Evolutionary conservation across 805 yeast genomes (phyloP).

Genomic region (Osmozyma mogii): DNA sequence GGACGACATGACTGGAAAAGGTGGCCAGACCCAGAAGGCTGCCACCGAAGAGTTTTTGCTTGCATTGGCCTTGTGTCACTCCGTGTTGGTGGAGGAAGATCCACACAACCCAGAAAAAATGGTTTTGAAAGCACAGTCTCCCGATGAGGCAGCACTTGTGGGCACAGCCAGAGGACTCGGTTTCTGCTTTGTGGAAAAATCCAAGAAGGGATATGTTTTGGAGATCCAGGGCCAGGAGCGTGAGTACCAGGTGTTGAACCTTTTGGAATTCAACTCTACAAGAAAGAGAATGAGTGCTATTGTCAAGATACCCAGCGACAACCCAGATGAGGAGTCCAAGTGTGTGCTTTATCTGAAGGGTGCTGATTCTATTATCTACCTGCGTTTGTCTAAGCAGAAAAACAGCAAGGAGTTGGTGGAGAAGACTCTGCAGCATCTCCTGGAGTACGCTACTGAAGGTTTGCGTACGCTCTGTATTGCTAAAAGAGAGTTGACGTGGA

Average conservation of each 20-base stretch:
- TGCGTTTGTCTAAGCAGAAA: slow-evolving; percentile 43
- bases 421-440: slow-evolving; percentile 65
- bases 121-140: slow-evolving; percentile 69
- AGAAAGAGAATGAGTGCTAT: slow-evolving; percentile 86
- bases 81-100: slow-evolving; percentile 64
- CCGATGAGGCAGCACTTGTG: slow-evolving; percentile 83
- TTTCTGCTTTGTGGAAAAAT: slow-evolving; percentile 54
- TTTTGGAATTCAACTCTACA: slow-evolving; percentile 73
- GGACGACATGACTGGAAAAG: slow-evolving; percentile 46
- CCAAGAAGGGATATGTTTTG: slow-evolving; percentile 59
- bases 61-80: slow-evolving; percentile 69
- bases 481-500: slow-evolving; percentile 56
- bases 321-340: slow-evolving; percentile 36
- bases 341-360: slow-evolving; percentile 74
- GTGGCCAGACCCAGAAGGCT: slow-evolving; percentile 44
- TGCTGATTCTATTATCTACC: slow-evolving; percentile 74
- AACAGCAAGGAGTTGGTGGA: slow-evolving; percentile 44
- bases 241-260: slow-evolving; percentile 65
- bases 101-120: slow-evolving; percentile 49
- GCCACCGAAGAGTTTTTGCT: slow-evolving; percentile 70
- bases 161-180: slow-evolving; percentile 77
- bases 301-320: slow-evolving; percentile 52
- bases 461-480: slow-evolving; percentile 77
- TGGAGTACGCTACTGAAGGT: slow-evolving; percentile 77
- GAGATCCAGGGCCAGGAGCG: slow-evolving; percentile 63